A percentile compares a stretch with the other conserved stretches of the same genome.
Evolutionary conservation across 2,329 filamentous ascomycete genomes (phyloP).

Genomic region (Penicillium sp.): DNA sequence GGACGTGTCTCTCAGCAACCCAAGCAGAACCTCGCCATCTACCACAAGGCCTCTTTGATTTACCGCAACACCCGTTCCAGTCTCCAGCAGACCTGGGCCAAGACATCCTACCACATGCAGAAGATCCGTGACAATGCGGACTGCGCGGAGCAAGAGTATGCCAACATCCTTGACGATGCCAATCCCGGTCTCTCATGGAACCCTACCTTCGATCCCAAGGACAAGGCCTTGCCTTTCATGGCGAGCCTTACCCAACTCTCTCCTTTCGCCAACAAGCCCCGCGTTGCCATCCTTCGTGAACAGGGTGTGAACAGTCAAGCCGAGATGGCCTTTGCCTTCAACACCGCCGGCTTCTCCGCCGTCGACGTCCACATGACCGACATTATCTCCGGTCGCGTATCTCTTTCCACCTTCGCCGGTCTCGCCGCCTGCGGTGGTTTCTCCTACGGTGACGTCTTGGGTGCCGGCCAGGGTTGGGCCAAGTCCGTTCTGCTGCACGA

Average conservation of each 20-base stretch:
- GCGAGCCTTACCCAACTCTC: slow-evolving; percentile 56
- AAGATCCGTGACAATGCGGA: slow-evolving; percentile 80
- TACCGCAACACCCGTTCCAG: slow-evolving; percentile 65
- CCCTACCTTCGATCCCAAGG: slow-evolving; percentile 73
- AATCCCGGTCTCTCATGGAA: slow-evolving; percentile 84
- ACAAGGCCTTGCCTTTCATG: slow-evolving; percentile 68
- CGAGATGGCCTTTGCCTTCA: slow-evolving; percentile 98
- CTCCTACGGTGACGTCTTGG: slow-evolving; percentile 87
- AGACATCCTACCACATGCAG: slow-evolving; percentile 88
- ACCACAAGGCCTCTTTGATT: slow-evolving; percentile 65
- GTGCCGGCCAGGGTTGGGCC: slow-evolving; percentile 95
- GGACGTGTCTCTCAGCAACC: slow-evolving; percentile 64
- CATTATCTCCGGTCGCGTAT: slow-evolving; percentile 71
- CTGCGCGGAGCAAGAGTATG: slow-evolving; percentile 80
- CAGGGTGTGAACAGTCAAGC: slow-evolving; percentile 93
- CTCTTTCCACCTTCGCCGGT: slow-evolving; percentile 77
- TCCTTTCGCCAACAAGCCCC: slow-evolving; percentile 61
- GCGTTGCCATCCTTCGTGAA: slow-evolving; percentile 88
- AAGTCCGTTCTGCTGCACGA: slow-evolving; percentile 85
- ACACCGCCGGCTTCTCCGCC: slow-evolving; percentile 81
- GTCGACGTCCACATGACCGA: slow-evolving; percentile 98
- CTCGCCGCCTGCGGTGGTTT: slow-evolving; percentile 95
- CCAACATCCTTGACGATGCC: slow-evolving; percentile 66
- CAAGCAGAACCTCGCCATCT: slow-evolving; percentile 74
- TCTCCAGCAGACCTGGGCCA: slow-evolving; percentile 84